Evolutionary conservation across 371 early-diverging fungal species (phyloP).

Genomic region (Rhizopus stolonifer): DNA sequence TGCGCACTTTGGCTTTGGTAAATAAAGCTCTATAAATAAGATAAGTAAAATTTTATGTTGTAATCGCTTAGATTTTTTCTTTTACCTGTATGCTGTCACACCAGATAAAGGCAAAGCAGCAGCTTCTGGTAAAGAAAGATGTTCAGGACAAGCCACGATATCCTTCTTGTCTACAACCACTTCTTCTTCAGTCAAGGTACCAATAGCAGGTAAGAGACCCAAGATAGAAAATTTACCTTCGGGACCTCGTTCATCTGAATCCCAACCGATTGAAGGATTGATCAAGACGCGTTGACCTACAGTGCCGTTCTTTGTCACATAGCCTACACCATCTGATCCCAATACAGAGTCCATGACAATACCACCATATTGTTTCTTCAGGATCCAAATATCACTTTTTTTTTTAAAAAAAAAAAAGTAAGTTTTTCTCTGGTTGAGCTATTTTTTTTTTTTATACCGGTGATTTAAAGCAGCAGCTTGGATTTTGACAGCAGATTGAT

Average conservation of each 20-base stretch:
- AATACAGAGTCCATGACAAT: slow-evolving; percentile 48
- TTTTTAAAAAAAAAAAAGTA: background rate
- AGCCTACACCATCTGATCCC: slow-evolving; percentile 63
- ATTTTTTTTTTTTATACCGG: slow-evolving; percentile 31
- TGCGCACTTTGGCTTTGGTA: slow-evolving; percentile 54
- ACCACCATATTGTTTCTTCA: slow-evolving; percentile 47
- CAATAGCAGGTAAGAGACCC: slow-evolving; percentile 54
- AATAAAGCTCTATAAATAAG: slow-evolving; percentile 60
- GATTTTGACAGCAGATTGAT: slow-evolving; percentile 55
- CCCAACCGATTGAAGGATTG: slow-evolving; percentile 56
- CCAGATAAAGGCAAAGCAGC: slow-evolving; percentile 72
- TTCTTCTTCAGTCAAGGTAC: slow-evolving; percentile 60
- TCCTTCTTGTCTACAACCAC: slow-evolving; percentile 42
- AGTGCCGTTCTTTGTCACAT: slow-evolving; percentile 22
- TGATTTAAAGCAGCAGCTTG: slow-evolving; percentile 72
- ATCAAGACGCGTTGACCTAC: slow-evolving; percentile 48
- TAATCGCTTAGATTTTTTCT: background rate
- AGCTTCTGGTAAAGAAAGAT: slow-evolving; percentile 58
- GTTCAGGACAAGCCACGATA: slow-evolving; percentile 54
- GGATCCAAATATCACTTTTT: slow-evolving; percentile 57
- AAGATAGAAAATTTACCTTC: slow-evolving; percentile 61
- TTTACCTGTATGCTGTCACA: slow-evolving; percentile 60
- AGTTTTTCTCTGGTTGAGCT: background rate
- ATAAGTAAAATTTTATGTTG: too few species aligned
- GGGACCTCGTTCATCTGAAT: slow-evolving; percentile 49